Conservation (phyloP, 192 early-diverging fungal genomes). For the Rhizoclosmatium globosum region DNA sequence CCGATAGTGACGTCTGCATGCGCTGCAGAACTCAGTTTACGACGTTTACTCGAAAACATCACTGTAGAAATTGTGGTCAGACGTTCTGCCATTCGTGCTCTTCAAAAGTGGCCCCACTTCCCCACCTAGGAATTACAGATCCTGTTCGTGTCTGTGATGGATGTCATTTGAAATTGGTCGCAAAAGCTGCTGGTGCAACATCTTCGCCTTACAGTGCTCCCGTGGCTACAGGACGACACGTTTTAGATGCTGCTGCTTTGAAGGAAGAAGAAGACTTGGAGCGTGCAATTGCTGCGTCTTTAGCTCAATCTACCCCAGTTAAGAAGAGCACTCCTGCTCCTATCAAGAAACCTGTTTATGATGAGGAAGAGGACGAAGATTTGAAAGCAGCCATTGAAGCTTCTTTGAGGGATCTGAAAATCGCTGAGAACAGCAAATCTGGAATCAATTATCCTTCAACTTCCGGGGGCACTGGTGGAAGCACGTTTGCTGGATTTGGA, state of each 20-base stretch:
- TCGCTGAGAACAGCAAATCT: constrained; percentile 47
- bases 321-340: constrained; percentile 10
- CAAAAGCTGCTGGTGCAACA: constrained; percentile 44
- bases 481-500: constrained; percentile 33
- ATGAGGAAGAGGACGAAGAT: constrained; percentile 83
- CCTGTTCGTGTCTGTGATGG: constrained; percentile 96
- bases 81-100: constrained; percentile 96
- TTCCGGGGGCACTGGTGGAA: constrained; percentile 1
- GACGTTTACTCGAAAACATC: constrained; percentile 95
- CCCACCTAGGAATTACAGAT: constrained; percentile 86
- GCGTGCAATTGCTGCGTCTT: constrained; percentile 48
- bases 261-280: constrained; percentile 58
- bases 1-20: constrained; percentile 91
- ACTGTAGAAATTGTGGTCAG: constrained; percentile 96
- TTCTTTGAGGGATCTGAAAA: constrained; percentile 80
- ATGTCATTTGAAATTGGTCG: constrained; percentile 80
- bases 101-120: constrained; percentile 83
- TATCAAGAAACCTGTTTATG: constrained; percentile 16
- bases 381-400: constrained; percentile 91
- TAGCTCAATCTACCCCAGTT: constrained; percentile 35
- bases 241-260: constrained; percentile 19
- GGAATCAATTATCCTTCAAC: constrained; percentile 38
- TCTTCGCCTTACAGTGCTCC: constrained; percentile 13
- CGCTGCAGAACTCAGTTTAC: constrained; percentile 94
- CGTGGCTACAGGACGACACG: not conserved